Percentiles rank a stretch among this genome's conserved stretches.
Conservation (phyloP, 139 green algal genomes). For the Eudorina sp. region DNA sequence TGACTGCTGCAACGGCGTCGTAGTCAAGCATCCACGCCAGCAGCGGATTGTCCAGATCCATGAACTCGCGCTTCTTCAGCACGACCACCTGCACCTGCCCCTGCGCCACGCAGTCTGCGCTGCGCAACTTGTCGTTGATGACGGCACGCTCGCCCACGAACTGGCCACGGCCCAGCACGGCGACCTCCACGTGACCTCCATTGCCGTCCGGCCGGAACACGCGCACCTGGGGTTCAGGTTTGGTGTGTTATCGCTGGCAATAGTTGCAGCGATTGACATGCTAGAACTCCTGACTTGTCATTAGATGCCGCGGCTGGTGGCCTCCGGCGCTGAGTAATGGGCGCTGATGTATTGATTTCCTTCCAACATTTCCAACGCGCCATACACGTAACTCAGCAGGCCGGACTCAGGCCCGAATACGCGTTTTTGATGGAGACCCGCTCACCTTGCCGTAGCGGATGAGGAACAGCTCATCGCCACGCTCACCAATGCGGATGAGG, state of each 20-base stretch:
- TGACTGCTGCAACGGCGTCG: constrained; percentile 72
- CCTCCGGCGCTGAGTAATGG: too few relatives aligned
- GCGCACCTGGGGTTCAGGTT: constrained; percentile 53
- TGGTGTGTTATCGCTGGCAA: not conserved
- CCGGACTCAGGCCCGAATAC: too few relatives aligned
- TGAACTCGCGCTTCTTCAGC: constrained; percentile 83
- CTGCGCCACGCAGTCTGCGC: constrained; percentile 78
- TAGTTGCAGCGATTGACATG: too few relatives aligned
- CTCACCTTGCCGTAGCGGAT: constrained; percentile 81
- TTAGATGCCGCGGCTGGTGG: too few relatives aligned
- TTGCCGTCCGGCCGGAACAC: constrained; percentile 73
- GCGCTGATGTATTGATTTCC: too few relatives aligned
- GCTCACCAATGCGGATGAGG: constrained; percentile 77
- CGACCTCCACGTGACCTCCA: constrained; percentile 70
- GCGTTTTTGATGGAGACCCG: too few relatives aligned
- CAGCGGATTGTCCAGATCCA: constrained; percentile 84
- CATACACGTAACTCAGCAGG: too few relatives aligned
- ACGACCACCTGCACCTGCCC: constrained; percentile 79
- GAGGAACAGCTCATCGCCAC: constrained; percentile 80
- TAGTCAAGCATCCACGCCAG: constrained; percentile 86
- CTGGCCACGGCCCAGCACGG: constrained; percentile 74
- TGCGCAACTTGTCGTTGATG: constrained; percentile 83
- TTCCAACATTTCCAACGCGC: too few relatives aligned
- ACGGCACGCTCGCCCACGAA: constrained; percentile 85
- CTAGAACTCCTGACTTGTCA: too few relatives aligned